phyloP scores from a whole-genome alignment of 1,284 basidiomycete genomes.

The Malassezia furfur region DNA sequence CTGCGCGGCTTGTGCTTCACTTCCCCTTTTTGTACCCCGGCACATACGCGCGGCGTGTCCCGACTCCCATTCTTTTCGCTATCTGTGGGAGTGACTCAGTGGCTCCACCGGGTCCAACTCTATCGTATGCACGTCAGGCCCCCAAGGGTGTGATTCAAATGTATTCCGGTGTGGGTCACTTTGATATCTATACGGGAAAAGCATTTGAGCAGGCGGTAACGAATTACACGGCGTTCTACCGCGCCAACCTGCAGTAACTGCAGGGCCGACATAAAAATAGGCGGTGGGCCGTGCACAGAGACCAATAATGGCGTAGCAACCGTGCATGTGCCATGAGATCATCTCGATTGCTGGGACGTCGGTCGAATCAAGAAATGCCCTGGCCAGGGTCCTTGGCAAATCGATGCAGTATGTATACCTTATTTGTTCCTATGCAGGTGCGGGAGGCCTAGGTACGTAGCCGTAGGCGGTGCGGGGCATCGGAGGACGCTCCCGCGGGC shows the following conservation, averaged over 20 bases:
- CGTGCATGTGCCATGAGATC: no score
- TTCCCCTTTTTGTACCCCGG: slow-evolving; percentile 31
- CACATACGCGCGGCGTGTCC: slow-evolving; percentile 21
- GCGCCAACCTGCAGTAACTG: background rate
- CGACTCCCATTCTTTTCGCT: slow-evolving; percentile 36
- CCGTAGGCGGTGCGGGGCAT: no score
- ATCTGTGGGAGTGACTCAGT: slow-evolving; percentile 36
- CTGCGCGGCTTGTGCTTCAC: slow-evolving; percentile 26
- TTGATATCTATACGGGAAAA: slow-evolving; percentile 32
- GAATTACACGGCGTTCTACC: slow-evolving; percentile 26
- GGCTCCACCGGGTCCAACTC: slow-evolving; percentile 24
- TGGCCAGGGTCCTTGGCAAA: no score
- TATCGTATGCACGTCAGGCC: slow-evolving; percentile 27
- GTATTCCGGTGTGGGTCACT: slow-evolving; percentile 32
- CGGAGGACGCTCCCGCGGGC: no score
- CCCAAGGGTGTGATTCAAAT: slow-evolving; percentile 22
- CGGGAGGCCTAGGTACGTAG: no score
- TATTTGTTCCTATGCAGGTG: no score
- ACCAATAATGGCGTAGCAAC: no score
- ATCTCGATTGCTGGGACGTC: no score
- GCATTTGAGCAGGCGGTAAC: slow-evolving; percentile 23
- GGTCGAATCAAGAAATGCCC: no score
- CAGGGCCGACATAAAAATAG: no score
- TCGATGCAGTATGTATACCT: no score
- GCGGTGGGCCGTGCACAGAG: no score